Evolutionary conservation across 495 filamentous ascomycete genomes (phyloP).

Genomic region (Talaromyces thailandensis): DNA sequence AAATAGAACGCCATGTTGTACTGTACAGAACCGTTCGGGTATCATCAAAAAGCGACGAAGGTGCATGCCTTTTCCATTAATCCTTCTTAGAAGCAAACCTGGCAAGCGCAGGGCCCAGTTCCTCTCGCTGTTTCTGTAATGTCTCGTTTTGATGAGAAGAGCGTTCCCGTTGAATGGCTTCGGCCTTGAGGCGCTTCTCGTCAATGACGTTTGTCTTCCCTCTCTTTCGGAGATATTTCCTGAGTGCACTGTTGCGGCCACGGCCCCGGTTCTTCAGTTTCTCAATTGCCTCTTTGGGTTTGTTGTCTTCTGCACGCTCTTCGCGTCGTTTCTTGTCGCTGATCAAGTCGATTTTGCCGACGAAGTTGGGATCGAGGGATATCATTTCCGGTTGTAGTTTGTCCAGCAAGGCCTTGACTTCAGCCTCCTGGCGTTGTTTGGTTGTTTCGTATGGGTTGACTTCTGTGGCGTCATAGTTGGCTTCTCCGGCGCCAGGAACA

Average conservation of each 20-base stretch:
- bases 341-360: slow-evolving; percentile 76
- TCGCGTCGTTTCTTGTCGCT: slow-evolving; percentile 62
- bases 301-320: slow-evolving; percentile 66
- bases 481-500: slow-evolving; percentile 88
- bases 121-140: slow-evolving; percentile 49
- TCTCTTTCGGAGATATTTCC: slow-evolving; percentile 85
- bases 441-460: slow-evolving; percentile 93
- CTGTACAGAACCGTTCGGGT: slow-evolving; percentile 3
- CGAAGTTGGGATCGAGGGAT: slow-evolving; percentile 77
- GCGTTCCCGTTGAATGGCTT: slow-evolving; percentile 57
- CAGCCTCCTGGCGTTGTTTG: slow-evolving; percentile 87
- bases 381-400: slow-evolving; percentile 98
- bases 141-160: slow-evolving; percentile 52
- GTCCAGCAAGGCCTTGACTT: slow-evolving; percentile 79
- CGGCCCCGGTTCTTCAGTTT: slow-evolving; percentile 68
- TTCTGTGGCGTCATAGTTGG: slow-evolving; percentile 92
- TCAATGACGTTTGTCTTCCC: slow-evolving; percentile 85
- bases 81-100: slow-evolving; percentile 55
- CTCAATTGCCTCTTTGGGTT: slow-evolving; percentile 58
- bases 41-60: background rate
- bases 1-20: background rate
- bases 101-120: slow-evolving; percentile 62
- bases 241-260: slow-evolving; percentile 84
- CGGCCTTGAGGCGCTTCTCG: slow-evolving; percentile 63
- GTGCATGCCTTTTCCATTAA: slow-evolving; percentile 13